These are phyloP conservation scores for Axilococcus clingmanii DNA, from an alignment of 139 green algal species.

Conservation along the genomic window DNA sequence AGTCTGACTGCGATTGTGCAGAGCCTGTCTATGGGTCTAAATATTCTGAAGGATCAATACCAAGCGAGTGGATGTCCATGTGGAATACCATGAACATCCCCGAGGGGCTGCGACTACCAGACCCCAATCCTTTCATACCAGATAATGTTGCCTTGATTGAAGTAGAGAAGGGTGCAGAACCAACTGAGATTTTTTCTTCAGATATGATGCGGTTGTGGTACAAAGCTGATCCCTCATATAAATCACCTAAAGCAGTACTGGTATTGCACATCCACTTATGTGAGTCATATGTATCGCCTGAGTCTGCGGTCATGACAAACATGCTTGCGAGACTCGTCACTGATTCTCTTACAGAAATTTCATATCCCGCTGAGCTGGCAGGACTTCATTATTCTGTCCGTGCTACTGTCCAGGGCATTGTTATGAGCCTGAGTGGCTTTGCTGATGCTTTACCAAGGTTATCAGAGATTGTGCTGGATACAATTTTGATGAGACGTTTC, in stretches of 20 bases:
- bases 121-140: constrained; percentile 73
- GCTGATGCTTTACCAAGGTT: constrained; percentile 70
- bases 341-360: constrained; percentile 76
- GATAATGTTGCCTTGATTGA: constrained; percentile 23
- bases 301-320: constrained; percentile 49
- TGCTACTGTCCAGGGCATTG: constrained; percentile 20
- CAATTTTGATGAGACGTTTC: constrained; percentile 40
- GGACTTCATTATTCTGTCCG: constrained; percentile 45
- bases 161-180: constrained; percentile 7
- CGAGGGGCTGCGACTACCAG: constrained; percentile 39
- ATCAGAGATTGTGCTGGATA: constrained; percentile 45
- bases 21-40: constrained; percentile 60
- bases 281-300: constrained; percentile 47
- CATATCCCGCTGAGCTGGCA: constrained; percentile 79
- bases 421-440: constrained; percentile 54
- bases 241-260: constrained; percentile 50
- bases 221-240: constrained; percentile 29
- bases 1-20: constrained; percentile 12
- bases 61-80: constrained; percentile 35
- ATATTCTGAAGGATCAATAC: constrained; percentile 42
- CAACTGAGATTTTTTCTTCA: too few species aligned
- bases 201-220: too few species aligned
- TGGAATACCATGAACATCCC: constrained; percentile 6
- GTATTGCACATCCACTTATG: constrained; percentile 44
- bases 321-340: constrained; percentile 64